These are phyloP conservation scores for Rhododendron molle DNA, from an alignment of 148 eudicot genomes.

Conservation along the genomic window DNA sequence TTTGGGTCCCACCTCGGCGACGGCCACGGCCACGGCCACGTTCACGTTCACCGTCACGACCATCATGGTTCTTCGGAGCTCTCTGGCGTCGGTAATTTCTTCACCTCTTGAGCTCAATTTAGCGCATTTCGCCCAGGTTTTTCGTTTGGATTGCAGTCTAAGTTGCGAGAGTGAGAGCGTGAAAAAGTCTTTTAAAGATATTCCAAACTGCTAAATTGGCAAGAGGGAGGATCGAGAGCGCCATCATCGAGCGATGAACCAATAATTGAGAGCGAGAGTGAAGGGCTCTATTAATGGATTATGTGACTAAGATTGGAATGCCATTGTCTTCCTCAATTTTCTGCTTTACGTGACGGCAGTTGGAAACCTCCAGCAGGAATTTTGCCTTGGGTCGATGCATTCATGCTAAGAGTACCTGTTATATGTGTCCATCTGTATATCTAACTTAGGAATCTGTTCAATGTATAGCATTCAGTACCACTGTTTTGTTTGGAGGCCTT, in stretches of 20 bases:
- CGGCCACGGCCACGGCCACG: constrained; percentile 17
- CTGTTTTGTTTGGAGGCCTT: neutral
- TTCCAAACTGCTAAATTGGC: too few relatives aligned
- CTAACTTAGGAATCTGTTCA: neutral
- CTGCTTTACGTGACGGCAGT: neutral
- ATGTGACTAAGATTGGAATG: too few relatives aligned
- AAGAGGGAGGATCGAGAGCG: too few relatives aligned
- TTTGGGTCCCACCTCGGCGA: constrained; percentile 28
- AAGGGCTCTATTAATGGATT: too few relatives aligned
- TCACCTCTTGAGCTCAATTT: neutral
- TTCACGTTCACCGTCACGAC: constrained; percentile 24
- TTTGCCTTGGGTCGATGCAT: neutral
- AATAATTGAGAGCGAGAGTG: too few relatives aligned
- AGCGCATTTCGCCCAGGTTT: neutral
- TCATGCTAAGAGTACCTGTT: neutral
- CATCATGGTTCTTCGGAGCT: constrained; percentile 32
- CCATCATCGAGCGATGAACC: too few relatives aligned
- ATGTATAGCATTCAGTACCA: neutral
- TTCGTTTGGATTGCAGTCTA: too few relatives aligned
- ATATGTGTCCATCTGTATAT: neutral
- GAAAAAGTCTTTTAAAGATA: too few relatives aligned
- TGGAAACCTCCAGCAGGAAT: neutral
- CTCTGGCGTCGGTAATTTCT: constrained; percentile 52
- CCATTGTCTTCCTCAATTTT: neutral
- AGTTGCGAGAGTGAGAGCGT: too few relatives aligned